Evolutionary conservation across 139 green algal genomes (phyloP).

Genomic region (Auxenochlorella pyrenoidosa): DNA sequence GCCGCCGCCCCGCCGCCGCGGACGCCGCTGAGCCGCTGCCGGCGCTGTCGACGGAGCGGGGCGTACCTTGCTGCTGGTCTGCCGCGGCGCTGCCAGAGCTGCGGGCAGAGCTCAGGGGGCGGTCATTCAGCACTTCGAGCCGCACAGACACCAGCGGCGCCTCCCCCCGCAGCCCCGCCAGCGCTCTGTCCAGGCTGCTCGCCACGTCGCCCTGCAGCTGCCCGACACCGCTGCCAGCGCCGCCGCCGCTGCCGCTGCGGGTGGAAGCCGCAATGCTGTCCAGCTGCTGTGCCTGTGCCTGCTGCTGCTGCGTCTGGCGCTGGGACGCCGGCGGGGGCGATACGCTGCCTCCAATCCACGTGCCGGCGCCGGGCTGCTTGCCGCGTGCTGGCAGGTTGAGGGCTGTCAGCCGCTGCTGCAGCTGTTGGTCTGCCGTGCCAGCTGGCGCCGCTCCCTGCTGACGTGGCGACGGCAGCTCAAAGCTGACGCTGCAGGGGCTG

Average conservation of each 20-base stretch:
- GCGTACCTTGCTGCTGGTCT: not conserved
- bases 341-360: slow-evolving; percentile 43
- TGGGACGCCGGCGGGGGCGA: not conserved
- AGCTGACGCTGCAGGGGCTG: slow-evolving; percentile 5
- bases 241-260: not conserved
- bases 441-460: not conserved
- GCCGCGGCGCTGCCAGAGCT: not conserved
- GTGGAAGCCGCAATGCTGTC: too few relatives aligned
- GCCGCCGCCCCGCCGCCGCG: slow-evolving; percentile 15
- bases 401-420: slow-evolving; percentile 10
- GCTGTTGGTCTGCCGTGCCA: not conserved
- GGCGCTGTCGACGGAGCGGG: not conserved
- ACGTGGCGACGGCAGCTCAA: not conserved
- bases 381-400: not conserved
- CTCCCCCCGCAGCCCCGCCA: slow-evolving; percentile 71
- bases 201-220: not conserved
- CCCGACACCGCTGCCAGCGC: not conserved
- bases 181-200: slow-evolving; percentile 56
- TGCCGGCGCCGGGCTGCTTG: slow-evolving; percentile 37
- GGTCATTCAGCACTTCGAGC: slow-evolving; percentile 58
- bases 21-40: not conserved
- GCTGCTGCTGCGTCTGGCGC: not conserved
- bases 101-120: slow-evolving; percentile 5
- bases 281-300: not conserved
- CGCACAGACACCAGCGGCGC: slow-evolving; percentile 68